Conservation (phyloP, 2,329 filamentous ascomycete genomes). For the Fusarium anthophilum region DNA sequence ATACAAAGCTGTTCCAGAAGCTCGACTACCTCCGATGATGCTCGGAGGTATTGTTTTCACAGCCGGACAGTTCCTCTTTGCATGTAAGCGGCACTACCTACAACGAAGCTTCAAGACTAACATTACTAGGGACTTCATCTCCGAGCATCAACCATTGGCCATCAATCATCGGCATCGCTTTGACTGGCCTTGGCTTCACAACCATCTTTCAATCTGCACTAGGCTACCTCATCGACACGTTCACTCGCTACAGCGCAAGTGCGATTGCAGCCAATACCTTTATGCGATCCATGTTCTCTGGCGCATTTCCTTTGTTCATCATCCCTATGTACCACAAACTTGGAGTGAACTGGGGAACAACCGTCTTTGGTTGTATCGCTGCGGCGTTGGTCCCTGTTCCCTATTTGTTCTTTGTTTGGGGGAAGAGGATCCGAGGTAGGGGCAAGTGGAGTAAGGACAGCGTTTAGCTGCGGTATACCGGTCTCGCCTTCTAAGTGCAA, state of each 20-base stretch:
- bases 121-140: not conserved
- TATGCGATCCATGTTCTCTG: not conserved
- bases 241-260: not conserved
- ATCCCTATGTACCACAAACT: not conserved
- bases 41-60: not conserved
- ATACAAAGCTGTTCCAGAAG: not conserved
- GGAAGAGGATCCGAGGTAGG: not conserved
- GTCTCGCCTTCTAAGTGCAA: accelerated
- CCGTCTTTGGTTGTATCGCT: not conserved
- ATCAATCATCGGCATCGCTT: not conserved
- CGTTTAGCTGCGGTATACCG: not conserved
- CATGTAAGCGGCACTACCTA: not conserved
- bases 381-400: not conserved
- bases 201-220: not conserved
- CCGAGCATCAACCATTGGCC: not conserved
- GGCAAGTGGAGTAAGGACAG: not conserved
- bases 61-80: not conserved
- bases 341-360: not conserved
- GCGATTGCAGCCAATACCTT: not conserved
- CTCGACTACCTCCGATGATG: not conserved
- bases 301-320: not conserved
- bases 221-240: not conserved
- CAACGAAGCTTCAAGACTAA: not conserved
- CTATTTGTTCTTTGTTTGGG: not conserved
- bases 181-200: not conserved